Evolutionary conservation across 768 basidiomycete species (phyloP).

Genomic region (Lyophyllum atratum): DNA sequence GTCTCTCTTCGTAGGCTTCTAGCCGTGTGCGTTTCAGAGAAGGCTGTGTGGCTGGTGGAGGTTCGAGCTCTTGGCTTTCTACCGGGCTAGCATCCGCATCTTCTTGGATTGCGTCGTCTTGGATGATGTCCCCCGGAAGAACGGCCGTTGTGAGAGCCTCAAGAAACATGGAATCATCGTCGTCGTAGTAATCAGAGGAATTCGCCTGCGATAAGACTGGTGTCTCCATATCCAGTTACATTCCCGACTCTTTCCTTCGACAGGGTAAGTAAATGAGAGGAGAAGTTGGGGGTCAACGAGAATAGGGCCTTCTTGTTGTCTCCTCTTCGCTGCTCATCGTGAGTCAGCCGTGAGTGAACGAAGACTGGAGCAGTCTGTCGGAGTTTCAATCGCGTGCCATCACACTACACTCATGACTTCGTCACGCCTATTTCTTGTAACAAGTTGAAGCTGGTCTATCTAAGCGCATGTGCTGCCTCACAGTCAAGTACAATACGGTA

Average conservation of each 20-base stretch:
- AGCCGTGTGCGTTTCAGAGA: constrained; percentile 40
- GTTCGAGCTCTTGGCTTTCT: constrained; percentile 29
- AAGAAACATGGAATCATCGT: constrained; percentile 56
- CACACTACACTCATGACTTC: not conserved
- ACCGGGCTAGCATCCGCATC: constrained; percentile 10
- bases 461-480: too few relatives aligned
- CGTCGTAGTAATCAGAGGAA: constrained; percentile 58
- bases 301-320: not conserved
- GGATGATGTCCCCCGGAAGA: constrained; percentile 49
- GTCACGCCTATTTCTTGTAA: too few relatives aligned
- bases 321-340: too few relatives aligned
- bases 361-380: not conserved
- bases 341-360: too few relatives aligned
- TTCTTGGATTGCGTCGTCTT: not conserved
- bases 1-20: constrained; percentile 24
- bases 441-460: too few relatives aligned
- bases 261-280: too few relatives aligned
- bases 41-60: constrained; percentile 43
- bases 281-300: not conserved
- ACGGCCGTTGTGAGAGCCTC: constrained; percentile 44
- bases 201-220: constrained; percentile 26
- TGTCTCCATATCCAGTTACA: constrained; percentile 8
- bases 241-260: not conserved
- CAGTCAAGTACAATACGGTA: too few relatives aligned
- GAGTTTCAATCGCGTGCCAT: not conserved